phyloP scores from a whole-genome alignment of 352 stramenopile species.

The Globisporangium megalacanthum region DNA sequence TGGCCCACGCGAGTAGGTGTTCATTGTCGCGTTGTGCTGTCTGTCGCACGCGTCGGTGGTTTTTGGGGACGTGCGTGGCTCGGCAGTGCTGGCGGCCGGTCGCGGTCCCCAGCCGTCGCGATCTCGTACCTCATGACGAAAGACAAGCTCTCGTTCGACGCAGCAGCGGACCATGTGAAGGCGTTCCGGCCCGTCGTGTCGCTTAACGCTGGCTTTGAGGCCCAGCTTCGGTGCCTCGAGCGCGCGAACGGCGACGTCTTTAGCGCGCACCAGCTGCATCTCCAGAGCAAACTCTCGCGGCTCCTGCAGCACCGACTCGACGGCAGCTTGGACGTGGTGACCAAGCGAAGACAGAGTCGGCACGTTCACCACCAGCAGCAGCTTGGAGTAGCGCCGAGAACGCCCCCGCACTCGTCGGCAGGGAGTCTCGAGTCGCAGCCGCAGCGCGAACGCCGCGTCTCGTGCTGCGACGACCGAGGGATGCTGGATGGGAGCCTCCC shows the following conservation, averaged over 20 bases:
- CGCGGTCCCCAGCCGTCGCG: slow-evolving; percentile 72
- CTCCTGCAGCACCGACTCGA: slow-evolving; percentile 34
- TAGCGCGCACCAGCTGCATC: slow-evolving; percentile 66
- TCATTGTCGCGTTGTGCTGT: not conserved
- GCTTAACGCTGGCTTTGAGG: slow-evolving; percentile 82
- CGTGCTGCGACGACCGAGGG: slow-evolving; percentile 40
- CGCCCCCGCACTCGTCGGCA: slow-evolving; percentile 15
- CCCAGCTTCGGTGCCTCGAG: slow-evolving; percentile 73
- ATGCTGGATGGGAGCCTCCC: slow-evolving; percentile 56
- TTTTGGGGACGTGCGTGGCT: too few relatives aligned
- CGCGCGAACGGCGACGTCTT: slow-evolving; percentile 67
- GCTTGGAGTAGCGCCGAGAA: slow-evolving; percentile 3
- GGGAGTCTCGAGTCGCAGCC: slow-evolving; percentile 15
- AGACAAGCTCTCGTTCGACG: slow-evolving; percentile 43
- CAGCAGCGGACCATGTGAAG: slow-evolving; percentile 45
- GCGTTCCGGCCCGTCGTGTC: slow-evolving; percentile 54
- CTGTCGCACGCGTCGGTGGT: too few relatives aligned
- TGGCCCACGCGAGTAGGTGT: too few relatives aligned
- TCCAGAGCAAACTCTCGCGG: slow-evolving; percentile 31
- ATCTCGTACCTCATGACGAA: slow-evolving; percentile 81
- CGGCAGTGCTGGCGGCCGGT: slow-evolving; percentile 63
- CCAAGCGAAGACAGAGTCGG: slow-evolving; percentile 20
- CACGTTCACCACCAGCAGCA: slow-evolving; percentile 16
- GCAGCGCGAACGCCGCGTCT: slow-evolving; percentile 4
- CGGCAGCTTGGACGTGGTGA: slow-evolving; percentile 17